These are phyloP conservation scores for Colletotrichum plurivorum DNA, from an alignment of 2,329 filamentous ascomycete genomes.

Conservation along the genomic window DNA sequence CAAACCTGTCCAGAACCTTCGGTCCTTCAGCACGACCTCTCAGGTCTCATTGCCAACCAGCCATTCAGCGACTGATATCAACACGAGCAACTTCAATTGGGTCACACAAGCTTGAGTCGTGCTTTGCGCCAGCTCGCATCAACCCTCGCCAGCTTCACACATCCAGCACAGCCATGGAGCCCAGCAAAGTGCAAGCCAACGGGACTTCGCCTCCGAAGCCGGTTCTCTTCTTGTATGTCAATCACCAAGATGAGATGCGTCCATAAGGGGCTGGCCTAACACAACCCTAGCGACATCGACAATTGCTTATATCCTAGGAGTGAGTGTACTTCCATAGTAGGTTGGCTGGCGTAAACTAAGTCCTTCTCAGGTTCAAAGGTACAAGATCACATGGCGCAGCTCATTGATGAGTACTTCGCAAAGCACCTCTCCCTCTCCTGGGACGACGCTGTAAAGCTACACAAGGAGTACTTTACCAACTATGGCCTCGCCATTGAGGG, in stretches of 20 bases:
- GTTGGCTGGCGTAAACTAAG: constrained; percentile 10
- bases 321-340: constrained; percentile 54
- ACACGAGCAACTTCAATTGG: background rate
- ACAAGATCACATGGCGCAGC: constrained; percentile 86
- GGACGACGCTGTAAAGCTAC: constrained; percentile 87
- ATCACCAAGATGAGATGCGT: background rate
- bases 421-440: constrained; percentile 80
- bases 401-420: constrained; percentile 78
- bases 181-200: constrained; percentile 47
- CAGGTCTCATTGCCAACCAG: constrained; percentile 17
- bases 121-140: background rate
- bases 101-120: background rate
- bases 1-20: constrained; percentile 35
- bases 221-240: constrained; percentile 60
- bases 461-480: constrained; percentile 92
- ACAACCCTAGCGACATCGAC: constrained; percentile 86
- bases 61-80: background rate
- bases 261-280: background rate
- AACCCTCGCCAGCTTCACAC: background rate
- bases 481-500: constrained; percentile 99
- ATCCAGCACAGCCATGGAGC: constrained; percentile 19
- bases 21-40: constrained; percentile 14
- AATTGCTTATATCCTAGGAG: constrained; percentile 96
- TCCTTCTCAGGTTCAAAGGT: constrained; percentile 77
- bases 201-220: constrained; percentile 52